Evolutionary conservation across 768 basidiomycete genomes (phyloP).

Genomic region (Daedaleopsis nitida): DNA sequence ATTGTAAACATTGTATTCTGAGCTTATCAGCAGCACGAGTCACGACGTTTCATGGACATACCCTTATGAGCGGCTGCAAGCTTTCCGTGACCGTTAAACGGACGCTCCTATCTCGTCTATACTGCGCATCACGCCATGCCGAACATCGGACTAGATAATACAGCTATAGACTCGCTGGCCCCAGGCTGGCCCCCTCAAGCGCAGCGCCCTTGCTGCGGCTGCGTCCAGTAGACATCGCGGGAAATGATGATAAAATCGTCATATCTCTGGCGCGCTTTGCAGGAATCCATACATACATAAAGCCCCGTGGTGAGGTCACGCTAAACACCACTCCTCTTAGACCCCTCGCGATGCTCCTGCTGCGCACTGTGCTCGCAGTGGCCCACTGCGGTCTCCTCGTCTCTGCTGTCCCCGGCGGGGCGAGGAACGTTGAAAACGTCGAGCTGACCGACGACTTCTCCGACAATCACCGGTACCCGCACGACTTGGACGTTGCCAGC

Average conservation of each 20-base stretch:
- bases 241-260: too few species aligned
- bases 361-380: constrained; percentile 24
- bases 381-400: constrained; percentile 22
- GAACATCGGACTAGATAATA: not conserved
- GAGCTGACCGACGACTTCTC: not conserved
- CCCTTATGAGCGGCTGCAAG: too few species aligned
- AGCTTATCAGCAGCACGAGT: too few species aligned
- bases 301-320: not conserved
- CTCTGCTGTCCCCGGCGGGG: constrained; percentile 12
- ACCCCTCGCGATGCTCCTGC: constrained; percentile 18
- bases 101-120: not conserved
- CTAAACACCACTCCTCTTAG: not conserved
- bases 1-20: not conserved
- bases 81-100: too few species aligned
- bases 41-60: too few species aligned
- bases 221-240: not conserved
- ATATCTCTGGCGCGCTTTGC: too few species aligned
- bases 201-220: not conserved
- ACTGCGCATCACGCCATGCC: not conserved
- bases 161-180: not conserved
- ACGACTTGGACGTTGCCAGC: not conserved
- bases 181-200: not conserved
- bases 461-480: not conserved
- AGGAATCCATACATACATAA: not conserved
- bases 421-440: constrained; percentile 1